Evolutionary conservation across 495 filamentous ascomycete species (phyloP).

Genomic region (Aspergillus funiculosus): DNA sequence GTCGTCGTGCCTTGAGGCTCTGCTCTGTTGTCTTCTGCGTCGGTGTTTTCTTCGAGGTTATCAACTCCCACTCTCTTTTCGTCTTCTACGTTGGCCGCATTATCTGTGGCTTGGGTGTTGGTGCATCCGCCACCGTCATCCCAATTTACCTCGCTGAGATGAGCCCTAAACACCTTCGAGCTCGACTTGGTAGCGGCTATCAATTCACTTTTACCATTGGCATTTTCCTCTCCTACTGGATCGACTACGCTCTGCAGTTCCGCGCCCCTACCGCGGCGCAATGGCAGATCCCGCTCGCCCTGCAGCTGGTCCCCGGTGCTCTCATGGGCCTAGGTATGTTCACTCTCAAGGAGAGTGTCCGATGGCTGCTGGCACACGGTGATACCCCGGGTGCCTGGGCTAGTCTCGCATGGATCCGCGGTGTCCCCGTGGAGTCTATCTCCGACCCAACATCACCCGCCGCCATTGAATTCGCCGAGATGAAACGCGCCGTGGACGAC

Average conservation of each 20-base stretch:
- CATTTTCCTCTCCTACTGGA: conserved; percentile 48
- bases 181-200: conserved; percentile 47
- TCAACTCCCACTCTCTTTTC: conserved; percentile 37
- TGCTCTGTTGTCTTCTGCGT: conserved; percentile 43
- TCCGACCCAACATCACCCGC: conserved; percentile 19
- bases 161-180: conserved; percentile 50
- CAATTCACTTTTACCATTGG: conserved; percentile 51
- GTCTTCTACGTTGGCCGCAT: conserved; percentile 45
- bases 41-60: conserved; percentile 41
- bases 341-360: conserved; percentile 43
- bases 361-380: conserved; percentile 46
- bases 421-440: conserved; percentile 24
- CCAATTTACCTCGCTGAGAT: conserved; percentile 55
- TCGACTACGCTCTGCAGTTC: conserved; percentile 51
- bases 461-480: conserved; percentile 39
- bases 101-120: conserved; percentile 53
- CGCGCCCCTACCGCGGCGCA: conserved; percentile 47
- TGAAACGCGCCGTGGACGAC: conserved; percentile 38
- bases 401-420: conserved; percentile 48
- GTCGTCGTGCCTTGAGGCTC: conserved; percentile 38
- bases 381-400: conserved; percentile 37
- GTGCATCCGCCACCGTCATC: conserved; percentile 50
- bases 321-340: conserved; percentile 49
- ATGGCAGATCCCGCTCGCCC: conserved; percentile 50
- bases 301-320: conserved; percentile 47